phyloP scores from a whole-genome alignment of 2,329 filamentous ascomycete genomes.

The Aspergillus tamarii region DNA sequence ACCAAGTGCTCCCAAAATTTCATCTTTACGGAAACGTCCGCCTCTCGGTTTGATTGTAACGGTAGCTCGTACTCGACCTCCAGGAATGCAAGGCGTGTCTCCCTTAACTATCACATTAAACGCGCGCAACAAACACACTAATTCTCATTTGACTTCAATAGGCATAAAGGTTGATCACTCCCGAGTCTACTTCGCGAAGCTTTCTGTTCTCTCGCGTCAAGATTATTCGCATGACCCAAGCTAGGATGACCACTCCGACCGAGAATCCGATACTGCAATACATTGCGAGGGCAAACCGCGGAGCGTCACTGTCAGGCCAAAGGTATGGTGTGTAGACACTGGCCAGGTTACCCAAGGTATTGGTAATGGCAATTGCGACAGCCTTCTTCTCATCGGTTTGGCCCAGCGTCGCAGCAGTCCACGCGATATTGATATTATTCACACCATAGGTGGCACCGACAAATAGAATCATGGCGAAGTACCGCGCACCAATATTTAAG shows the following conservation, averaged over 20 bases:
- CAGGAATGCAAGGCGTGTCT: background rate
- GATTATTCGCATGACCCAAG: slow-evolving; percentile 17
- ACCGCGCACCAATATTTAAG: slow-evolving; percentile 33
- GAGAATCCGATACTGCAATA: slow-evolving; percentile 21
- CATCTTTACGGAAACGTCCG: too few relatives aligned
- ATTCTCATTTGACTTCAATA: slow-evolving; percentile 3
- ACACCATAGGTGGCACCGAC: slow-evolving; percentile 35
- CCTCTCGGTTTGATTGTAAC: too few relatives aligned
- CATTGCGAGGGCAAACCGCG: slow-evolving; percentile 18
- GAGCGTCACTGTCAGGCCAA: slow-evolving; percentile 31
- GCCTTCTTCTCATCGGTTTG: slow-evolving; percentile 50
- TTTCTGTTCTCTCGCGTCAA: slow-evolving; percentile 15
- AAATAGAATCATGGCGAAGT: slow-evolving; percentile 37
- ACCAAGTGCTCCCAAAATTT: too few relatives aligned
- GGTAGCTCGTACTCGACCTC: too few relatives aligned
- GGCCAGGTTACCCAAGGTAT: slow-evolving; percentile 43
- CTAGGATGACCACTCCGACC: slow-evolving; percentile 17
- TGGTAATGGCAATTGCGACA: slow-evolving; percentile 47
- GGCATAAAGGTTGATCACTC: slow-evolving; percentile 17
- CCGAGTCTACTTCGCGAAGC: slow-evolving; percentile 15
- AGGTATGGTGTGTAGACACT: slow-evolving; percentile 47
- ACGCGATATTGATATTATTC: slow-evolving; percentile 48
- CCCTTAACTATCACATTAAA: background rate
- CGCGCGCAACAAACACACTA: background rate
- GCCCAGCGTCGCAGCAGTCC: slow-evolving; percentile 46